Evolutionary conservation across 176 grass and related monocot species (phyloP), one percentile per base, ranked within the genome.

Genomic region (Oryza glaberrima): DNA sequence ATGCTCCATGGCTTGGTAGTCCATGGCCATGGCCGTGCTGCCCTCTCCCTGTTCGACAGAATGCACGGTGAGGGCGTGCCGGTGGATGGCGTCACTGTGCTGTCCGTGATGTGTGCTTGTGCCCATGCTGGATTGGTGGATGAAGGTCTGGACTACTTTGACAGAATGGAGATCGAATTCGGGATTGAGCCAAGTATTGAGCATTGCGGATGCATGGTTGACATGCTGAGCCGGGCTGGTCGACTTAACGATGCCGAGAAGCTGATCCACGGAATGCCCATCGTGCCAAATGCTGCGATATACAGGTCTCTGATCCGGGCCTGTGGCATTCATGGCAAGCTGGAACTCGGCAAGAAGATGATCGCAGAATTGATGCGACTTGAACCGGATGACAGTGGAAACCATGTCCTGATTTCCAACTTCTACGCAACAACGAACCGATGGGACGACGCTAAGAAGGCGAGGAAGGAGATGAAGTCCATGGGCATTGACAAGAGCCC

Each of bases 161-260:
- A 74, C 12, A 79, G 28, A 56, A 92, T 92, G 83, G 26, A 85
- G 45, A 48, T 61, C 44, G 83, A 92, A 48, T 92, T 88, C 19
- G 83, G 83, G 69, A 20, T 88, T 9, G n/a, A 35, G 8, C 86
- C 83, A 0, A 82, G 72, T 34, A 79, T 85, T 4, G 90, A 88
- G 67, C 90, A 92, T 46, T 88, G 83, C 23, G 90, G 86, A 25
- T 92, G 90, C 43, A 22, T 89, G 68, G 86, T 92, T 63, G 90
- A 86, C 52, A 85, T 92, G n/a, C 79, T 92, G 44, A 76, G 74
- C 67, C 75, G 83, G 17, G 83, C 69, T 12, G 90, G 90, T 8
- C 66, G 64, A 6, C 43, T 89, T 13, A 76, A 84, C 7, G 84
- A 87, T 10, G 81, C 87, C 0, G 67, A 84, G 38, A 81, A 78